These are phyloP conservation scores for Candida corydali DNA, from an alignment of 805 yeast genomes.

Conservation along the genomic window DNA sequence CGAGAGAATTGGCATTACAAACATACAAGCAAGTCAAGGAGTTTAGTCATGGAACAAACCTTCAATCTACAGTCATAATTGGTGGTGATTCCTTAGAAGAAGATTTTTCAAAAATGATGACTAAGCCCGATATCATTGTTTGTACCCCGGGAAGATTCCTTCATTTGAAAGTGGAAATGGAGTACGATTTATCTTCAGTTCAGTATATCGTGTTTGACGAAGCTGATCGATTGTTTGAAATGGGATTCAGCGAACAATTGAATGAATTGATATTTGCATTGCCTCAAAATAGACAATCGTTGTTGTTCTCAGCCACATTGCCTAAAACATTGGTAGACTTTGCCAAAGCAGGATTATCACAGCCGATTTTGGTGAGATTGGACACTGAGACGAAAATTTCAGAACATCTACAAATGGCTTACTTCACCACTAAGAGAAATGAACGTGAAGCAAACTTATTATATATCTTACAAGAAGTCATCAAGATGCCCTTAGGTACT, in stretches of 20 bases:
- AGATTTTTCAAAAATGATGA: slow-evolving; percentile 88
- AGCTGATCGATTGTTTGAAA: slow-evolving; percentile 93
- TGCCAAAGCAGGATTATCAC: slow-evolving; percentile 93
- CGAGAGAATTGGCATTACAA: slow-evolving; percentile 94
- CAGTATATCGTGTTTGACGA: slow-evolving; percentile 95
- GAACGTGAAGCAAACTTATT: slow-evolving; percentile 89
- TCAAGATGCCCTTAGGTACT: slow-evolving; percentile 78
- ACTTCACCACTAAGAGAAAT: slow-evolving; percentile 70
- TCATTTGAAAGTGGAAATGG: slow-evolving; percentile 96
- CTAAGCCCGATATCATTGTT: slow-evolving; percentile 88
- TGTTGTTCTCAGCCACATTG: slow-evolving; percentile 90
- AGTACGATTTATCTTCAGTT: slow-evolving; percentile 71
- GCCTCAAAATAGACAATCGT: slow-evolving; percentile 80
- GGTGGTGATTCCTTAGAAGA: slow-evolving; percentile 99
- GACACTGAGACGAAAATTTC: slow-evolving; percentile 92
- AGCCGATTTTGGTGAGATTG: slow-evolving; percentile 87
- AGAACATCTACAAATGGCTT: slow-evolving; percentile 87
- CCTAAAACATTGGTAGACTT: slow-evolving; percentile 91
- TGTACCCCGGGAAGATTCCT: slow-evolving; percentile 98
- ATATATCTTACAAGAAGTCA: slow-evolving; percentile 74
- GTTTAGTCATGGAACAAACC: slow-evolving; percentile 76
- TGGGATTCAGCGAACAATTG: slow-evolving; percentile 93
- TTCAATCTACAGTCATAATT: slow-evolving; percentile 74
- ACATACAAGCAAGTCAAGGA: slow-evolving; percentile 87
- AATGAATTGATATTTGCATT: slow-evolving; percentile 82